A percentile compares a stretch with the other conserved stretches of the same genome.
These are phyloP conservation scores for Chlamydomonas eustigma DNA, from an alignment of 139 green algal genomes.

Conservation along the genomic window DNA sequence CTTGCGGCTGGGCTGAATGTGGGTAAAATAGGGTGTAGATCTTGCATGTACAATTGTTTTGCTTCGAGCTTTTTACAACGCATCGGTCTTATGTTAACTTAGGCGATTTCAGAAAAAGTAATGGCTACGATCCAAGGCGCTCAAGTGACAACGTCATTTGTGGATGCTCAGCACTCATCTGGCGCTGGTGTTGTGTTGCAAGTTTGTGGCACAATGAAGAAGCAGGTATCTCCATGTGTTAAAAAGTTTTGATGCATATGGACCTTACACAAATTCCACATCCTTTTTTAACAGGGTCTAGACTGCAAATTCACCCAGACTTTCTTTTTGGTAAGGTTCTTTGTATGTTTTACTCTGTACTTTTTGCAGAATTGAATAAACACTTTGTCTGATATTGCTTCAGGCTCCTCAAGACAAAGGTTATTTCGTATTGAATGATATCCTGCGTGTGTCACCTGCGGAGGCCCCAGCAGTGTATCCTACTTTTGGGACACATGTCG, in stretches of 20 bases:
- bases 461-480: background rate
- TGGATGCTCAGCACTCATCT: constrained; percentile 10
- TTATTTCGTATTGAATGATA: constrained; percentile 16
- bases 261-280: too few species aligned
- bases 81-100: background rate
- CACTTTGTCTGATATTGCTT: background rate
- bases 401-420: constrained; percentile 12
- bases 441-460: background rate
- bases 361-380: background rate
- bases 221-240: background rate
- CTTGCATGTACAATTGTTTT: too few species aligned
- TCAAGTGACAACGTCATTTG: background rate
- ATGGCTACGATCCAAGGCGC: constrained; percentile 5
- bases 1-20: background rate
- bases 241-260: too few species aligned
- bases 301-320: constrained; percentile 15
- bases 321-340: constrained; percentile 18
- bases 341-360: too few species aligned
- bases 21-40: background rate
- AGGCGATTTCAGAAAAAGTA: background rate
- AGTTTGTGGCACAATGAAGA: constrained; percentile 8
- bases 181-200: background rate
- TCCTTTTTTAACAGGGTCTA: background rate
- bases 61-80: too few species aligned
- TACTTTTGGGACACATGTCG: background rate